A percentile compares a stretch with the other conserved stretches of the same genome.
phyloP scores from a whole-genome alignment of 331 rosid species.

The Rosa hybrid region DNA sequence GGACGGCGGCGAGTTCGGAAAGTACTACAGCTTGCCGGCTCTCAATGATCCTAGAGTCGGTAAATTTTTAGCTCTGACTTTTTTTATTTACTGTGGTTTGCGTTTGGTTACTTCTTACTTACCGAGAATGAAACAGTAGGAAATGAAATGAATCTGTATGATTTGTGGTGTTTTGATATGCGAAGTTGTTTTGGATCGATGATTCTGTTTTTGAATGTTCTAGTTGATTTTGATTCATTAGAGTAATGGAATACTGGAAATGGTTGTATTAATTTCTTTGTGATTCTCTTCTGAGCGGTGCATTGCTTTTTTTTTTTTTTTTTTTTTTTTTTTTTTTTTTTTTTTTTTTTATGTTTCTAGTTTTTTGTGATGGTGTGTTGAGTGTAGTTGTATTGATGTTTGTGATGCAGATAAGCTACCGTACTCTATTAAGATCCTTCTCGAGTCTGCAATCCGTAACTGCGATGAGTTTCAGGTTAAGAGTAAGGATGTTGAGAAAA shows the following conservation, averaged over 20 bases:
- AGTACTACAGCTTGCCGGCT: slow-evolving; percentile 77
- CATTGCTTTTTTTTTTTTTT: neutral
- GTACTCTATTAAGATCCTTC: slow-evolving; percentile 77
- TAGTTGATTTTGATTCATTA: neutral
- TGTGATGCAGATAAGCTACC: slow-evolving; percentile 67
- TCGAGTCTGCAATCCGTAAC: slow-evolving; percentile 83
- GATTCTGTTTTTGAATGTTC: neutral
- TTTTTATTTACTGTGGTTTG: neutral
- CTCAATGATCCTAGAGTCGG: slow-evolving; percentile 79
- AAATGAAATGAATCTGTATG: slow-evolving; percentile 3
- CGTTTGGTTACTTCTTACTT: slow-evolving; percentile 24
- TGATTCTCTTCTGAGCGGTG: neutral
- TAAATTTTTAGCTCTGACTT: slow-evolving; percentile 22
- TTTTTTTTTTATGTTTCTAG: neutral
- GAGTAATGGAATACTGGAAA: neutral
- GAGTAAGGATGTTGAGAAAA: slow-evolving; percentile 69
- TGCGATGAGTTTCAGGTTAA: slow-evolving; percentile 89
- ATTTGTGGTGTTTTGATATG: neutral
- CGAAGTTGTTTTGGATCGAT: slow-evolving; percentile 3
- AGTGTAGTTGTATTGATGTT: slow-evolving; percentile 23
- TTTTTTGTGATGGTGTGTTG: slow-evolving; percentile 18
- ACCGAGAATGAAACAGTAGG: slow-evolving; percentile 12
- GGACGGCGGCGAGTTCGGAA: slow-evolving; percentile 70
- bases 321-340: too few species aligned
- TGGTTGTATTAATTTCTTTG: neutral